Conservation (phyloP, 192 early-diverging fungal genomes). For the Podila minutissima region DNA sequence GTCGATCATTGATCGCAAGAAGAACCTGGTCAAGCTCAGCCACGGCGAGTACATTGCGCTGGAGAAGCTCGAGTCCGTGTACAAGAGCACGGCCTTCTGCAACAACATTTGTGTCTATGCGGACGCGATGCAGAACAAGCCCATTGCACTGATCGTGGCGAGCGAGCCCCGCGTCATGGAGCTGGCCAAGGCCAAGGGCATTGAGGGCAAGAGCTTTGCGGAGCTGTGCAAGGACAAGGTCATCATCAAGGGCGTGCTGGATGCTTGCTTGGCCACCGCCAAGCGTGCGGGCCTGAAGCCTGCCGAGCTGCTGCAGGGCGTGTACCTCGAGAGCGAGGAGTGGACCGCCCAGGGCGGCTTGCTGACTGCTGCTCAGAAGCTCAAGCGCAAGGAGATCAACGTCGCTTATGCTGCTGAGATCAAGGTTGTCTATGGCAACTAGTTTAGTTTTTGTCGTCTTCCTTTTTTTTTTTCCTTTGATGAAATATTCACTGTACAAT, state of each 20-base stretch:
- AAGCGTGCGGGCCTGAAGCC: slow-evolving; percentile 70
- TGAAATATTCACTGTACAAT: neutral
- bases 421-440: slow-evolving; percentile 53
- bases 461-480: neutral
- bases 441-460: neutral
- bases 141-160: slow-evolving; percentile 79
- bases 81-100: slow-evolving; percentile 74
- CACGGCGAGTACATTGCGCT: slow-evolving; percentile 92
- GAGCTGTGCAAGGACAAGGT: slow-evolving; percentile 59
- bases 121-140: slow-evolving; percentile 69
- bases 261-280: slow-evolving; percentile 56
- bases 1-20: slow-evolving; percentile 85
- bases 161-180: slow-evolving; percentile 57
- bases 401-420: slow-evolving; percentile 70
- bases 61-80: slow-evolving; percentile 89
- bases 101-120: slow-evolving; percentile 78
- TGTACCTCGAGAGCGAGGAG: slow-evolving; percentile 75
- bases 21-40: slow-evolving; percentile 90
- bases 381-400: slow-evolving; percentile 81
- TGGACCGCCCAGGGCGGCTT: slow-evolving; percentile 90
- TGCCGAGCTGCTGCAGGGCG: slow-evolving; percentile 73
- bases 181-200: slow-evolving; percentile 36
- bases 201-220: slow-evolving; percentile 50
- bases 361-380: slow-evolving; percentile 91
- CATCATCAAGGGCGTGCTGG: slow-evolving; percentile 56